Percentiles rank a stretch among this genome's conserved stretches.
Evolutionary conservation across 2,329 filamentous ascomycete species (phyloP).

Genomic region (Bipolaris victoriae): DNA sequence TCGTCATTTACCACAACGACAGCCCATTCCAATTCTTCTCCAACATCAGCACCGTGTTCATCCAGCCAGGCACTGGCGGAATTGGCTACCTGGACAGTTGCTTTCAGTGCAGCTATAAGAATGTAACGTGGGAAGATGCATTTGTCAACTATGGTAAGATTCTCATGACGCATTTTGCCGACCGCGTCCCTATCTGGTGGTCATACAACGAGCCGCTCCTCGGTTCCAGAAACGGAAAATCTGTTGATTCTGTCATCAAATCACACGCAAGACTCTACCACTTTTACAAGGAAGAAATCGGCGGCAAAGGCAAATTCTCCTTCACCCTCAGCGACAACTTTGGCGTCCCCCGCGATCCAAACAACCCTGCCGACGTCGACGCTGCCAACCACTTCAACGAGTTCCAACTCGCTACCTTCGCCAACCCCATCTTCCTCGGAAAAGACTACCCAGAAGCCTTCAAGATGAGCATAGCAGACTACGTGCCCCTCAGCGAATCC

Average conservation of each 20-base stretch:
- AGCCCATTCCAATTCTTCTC: slow-evolving; percentile 54
- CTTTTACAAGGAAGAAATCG: slow-evolving; percentile 62
- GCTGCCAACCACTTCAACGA: slow-evolving; percentile 54
- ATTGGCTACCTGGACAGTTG: slow-evolving; percentile 40
- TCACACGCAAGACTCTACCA: slow-evolving; percentile 58
- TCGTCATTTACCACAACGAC: slow-evolving; percentile 60
- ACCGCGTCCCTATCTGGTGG: slow-evolving; percentile 60
- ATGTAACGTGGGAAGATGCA: slow-evolving; percentile 57
- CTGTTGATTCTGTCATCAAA: slow-evolving; percentile 42
- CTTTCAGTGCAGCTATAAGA: slow-evolving; percentile 49
- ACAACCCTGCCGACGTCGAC: slow-evolving; percentile 52
- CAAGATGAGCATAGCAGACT: slow-evolving; percentile 47
- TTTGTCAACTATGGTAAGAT: slow-evolving; percentile 63
- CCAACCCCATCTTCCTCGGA: slow-evolving; percentile 61
- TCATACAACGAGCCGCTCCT: slow-evolving; percentile 62
- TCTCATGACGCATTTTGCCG: slow-evolving; percentile 58
- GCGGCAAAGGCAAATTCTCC: slow-evolving; percentile 58
- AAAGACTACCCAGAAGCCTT: slow-evolving; percentile 57
- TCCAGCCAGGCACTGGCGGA: slow-evolving; percentile 35
- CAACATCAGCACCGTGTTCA: slow-evolving; percentile 36
- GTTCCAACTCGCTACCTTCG: slow-evolving; percentile 55
- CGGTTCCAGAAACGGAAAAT: slow-evolving; percentile 52
- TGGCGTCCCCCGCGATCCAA: slow-evolving; percentile 44
- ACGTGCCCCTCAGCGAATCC: slow-evolving; percentile 55
- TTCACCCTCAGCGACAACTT: slow-evolving; percentile 57